Evolutionary conservation across 2,329 filamentous ascomycete species (phyloP), one percentile per base, ranked within the genome.

Genomic region (Colletotrichum caudatum): DNA sequence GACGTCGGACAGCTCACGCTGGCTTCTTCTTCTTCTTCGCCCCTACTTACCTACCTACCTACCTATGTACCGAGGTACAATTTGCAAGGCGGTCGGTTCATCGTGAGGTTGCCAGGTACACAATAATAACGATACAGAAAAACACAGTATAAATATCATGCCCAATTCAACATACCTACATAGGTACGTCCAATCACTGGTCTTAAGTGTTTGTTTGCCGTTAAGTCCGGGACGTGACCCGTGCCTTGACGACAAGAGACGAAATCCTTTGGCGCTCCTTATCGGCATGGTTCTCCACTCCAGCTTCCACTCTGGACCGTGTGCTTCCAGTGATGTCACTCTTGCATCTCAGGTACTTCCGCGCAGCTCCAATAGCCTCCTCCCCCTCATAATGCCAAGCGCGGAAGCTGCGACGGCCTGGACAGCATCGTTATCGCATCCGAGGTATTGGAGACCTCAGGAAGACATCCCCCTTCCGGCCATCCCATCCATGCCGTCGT

Each of bases 261-360:
- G 56, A n/a, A 57, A 11, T 26, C n/a, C 20, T 16, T 39, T n/a
- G 53, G 23, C 29, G 3, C 16, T 41, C 26, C 51, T 51, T 64
- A 57, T 51, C 44, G 44, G 26, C 16, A 8, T 3, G 37, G n/a
- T 23, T 35, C 35, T 14, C 51, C 41, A 37, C 51, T 62, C 60
- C 51, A 58, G 51, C 41, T 69, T 56, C 53, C 53, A 26, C 16
- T 23, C 54, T 9, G 14, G n/a, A 39, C 56, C 37, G n/a, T n/a
- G 14, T 26, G 12, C 51, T 35, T 61, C 61, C 29, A n/a, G 61
- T 65, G 66, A 69, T 69, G 66, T 69, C 61, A 69, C 61, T 59
- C 12, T 44, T 50, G 44, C 61, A 54, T 53, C 23, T 18, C 23
- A 7, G 44, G 41, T 37, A 48, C 29, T 46, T 35, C 29, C 29